Evolutionary conservation across 2,329 filamentous ascomycete genomes (phyloP).

Genomic region (Botrytis cinerea): DNA sequence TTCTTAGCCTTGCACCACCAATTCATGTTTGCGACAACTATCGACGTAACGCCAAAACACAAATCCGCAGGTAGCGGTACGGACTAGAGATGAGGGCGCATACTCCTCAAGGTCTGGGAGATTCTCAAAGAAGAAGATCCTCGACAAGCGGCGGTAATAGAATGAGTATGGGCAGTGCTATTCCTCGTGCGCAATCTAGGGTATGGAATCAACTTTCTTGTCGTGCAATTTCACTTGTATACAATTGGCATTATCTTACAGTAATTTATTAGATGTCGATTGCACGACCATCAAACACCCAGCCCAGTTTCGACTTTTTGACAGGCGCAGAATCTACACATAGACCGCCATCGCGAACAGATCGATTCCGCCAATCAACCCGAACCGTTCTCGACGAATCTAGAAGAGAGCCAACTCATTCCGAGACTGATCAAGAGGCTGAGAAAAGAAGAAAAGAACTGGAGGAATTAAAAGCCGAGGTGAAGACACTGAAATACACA

Average conservation of each 20-base stretch:
- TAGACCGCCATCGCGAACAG: constrained; percentile 39
- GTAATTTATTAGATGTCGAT: constrained; percentile 43
- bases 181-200: constrained; percentile 39
- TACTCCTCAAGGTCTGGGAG: constrained; percentile 34
- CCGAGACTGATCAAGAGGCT: constrained; percentile 33
- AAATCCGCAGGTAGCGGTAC: constrained; percentile 6
- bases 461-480: constrained; percentile 86
- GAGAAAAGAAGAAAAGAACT: constrained; percentile 43
- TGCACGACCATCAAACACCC: constrained; percentile 51
- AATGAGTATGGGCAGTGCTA: constrained; percentile 38
- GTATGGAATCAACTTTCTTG: constrained; percentile 29
- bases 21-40: constrained; percentile 27
- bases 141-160: constrained; percentile 34
- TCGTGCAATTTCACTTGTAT: constrained; percentile 1
- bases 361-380: constrained; percentile 44
- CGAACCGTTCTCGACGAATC: constrained; percentile 59
- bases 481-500: constrained; percentile 86
- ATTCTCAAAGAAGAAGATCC: constrained; percentile 35
- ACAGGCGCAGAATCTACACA: constrained; percentile 51
- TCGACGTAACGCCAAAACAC: constrained; percentile 14
- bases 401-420: constrained; percentile 55
- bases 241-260: constrained; percentile 16
- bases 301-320: constrained; percentile 61
- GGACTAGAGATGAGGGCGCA: constrained; percentile 37
- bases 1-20: constrained; percentile 12